phyloP scores from a whole-genome alignment of 176 grass and related monocot genomes.

The Musa schizocarpa region DNA sequence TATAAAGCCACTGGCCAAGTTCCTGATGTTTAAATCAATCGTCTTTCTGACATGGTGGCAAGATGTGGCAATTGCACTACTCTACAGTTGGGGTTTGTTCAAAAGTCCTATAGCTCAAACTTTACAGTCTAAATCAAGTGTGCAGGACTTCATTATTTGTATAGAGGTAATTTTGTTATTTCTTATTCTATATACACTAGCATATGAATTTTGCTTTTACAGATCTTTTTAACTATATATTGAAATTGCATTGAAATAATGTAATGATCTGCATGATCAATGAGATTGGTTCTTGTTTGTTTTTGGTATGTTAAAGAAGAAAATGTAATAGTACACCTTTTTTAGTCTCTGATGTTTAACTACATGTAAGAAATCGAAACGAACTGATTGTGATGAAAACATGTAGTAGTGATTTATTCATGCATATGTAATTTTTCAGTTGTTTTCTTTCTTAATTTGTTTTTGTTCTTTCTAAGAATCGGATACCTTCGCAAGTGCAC shows the following conservation, averaged over 20 bases:
- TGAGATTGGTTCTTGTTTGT: not conserved
- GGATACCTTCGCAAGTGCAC: not conserved
- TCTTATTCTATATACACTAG: not conserved
- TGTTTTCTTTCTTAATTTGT: not conserved
- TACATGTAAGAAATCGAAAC: not conserved
- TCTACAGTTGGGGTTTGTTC: conserved; percentile 69
- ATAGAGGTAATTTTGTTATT: conserved; percentile 61
- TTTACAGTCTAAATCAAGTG: conserved; percentile 87
- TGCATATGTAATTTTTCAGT: not conserved
- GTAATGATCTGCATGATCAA: not conserved
- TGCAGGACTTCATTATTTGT: conserved; percentile 96
- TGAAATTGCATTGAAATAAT: not conserved
- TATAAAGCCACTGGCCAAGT: conserved; percentile 92
- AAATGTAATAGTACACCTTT: not conserved
- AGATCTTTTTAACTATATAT: not conserved
- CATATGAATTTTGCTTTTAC: not conserved
- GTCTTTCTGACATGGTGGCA: conserved; percentile 99
- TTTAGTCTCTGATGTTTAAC: not conserved
- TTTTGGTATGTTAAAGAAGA: not conserved
- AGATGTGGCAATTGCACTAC: conserved; percentile 69
- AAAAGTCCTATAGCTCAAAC: conserved; percentile 72
- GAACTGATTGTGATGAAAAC: not conserved
- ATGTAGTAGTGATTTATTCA: not conserved
- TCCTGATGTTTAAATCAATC: conserved; percentile 89
- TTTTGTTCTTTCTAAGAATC: not conserved